Conservation (phyloP, 1,284 basidiomycete species). For the Ustilago curta region DNA sequence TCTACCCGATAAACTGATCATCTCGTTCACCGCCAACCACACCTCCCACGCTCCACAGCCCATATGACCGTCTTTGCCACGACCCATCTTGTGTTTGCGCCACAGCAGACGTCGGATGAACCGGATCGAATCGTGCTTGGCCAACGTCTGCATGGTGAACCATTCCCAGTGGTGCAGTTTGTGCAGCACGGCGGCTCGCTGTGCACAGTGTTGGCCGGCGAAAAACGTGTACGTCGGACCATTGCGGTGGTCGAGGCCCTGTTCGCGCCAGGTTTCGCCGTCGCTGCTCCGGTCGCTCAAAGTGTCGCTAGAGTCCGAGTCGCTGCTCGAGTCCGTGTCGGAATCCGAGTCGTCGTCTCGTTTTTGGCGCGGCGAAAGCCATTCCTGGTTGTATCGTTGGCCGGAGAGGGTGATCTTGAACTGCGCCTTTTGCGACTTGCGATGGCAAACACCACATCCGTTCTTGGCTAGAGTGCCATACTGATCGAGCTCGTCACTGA, state of each 20-base stretch:
- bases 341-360: not conserved
- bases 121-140: constrained; percentile 30
- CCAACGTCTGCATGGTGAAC: constrained; percentile 40
- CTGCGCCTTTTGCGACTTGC: constrained; percentile 32
- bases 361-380: constrained; percentile 20
- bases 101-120: constrained; percentile 30
- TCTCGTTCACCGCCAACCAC: constrained; percentile 26
- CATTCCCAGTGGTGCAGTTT: constrained; percentile 54
- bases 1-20: constrained; percentile 20
- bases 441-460: constrained; percentile 50
- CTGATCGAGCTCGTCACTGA: constrained; percentile 30
- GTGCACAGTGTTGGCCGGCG: constrained; percentile 40
- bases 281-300: constrained; percentile 22
- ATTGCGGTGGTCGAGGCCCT: constrained; percentile 5
- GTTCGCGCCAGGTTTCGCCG: constrained; percentile 36
- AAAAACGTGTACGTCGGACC: constrained; percentile 26
- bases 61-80: constrained; percentile 27
- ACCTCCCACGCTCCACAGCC: constrained; percentile 37
- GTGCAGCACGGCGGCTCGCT: constrained; percentile 38
- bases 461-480: constrained; percentile 32
- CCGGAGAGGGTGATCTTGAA: constrained; percentile 30
- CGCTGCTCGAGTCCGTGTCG: constrained; percentile 3
- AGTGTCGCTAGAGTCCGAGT: constrained; percentile 11
- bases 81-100: constrained; percentile 12
- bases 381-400: constrained; percentile 38